Evolutionary conservation across 2,329 filamentous ascomycete species (phyloP).

Genomic region (Aspergillus nomiae): DNA sequence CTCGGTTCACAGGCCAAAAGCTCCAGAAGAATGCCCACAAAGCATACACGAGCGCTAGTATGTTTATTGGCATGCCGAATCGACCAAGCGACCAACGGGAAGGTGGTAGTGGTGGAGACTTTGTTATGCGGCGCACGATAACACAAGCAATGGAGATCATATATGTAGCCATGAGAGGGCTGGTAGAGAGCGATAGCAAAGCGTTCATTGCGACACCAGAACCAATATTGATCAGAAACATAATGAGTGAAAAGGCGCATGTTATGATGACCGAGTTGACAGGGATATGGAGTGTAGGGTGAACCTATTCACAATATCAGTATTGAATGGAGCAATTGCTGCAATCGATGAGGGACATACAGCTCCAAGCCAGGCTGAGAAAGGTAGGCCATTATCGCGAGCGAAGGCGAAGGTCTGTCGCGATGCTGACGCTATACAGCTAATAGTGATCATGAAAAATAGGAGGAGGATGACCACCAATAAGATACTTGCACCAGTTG

Average conservation of each 20-base stretch:
- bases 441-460: conserved; percentile 42
- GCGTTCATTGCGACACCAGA: conserved; percentile 55
- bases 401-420: conserved; percentile 48
- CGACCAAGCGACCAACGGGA: conserved; percentile 47
- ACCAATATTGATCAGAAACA: conserved; percentile 56
- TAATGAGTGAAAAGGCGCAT: conserved; percentile 34
- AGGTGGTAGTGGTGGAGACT: conserved; percentile 36
- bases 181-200: conserved; percentile 52
- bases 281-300: conserved; percentile 44
- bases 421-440: conserved; percentile 42
- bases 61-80: conserved; percentile 48
- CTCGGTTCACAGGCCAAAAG: conserved; percentile 47
- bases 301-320: conserved; percentile 25
- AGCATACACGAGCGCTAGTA: conserved; percentile 47
- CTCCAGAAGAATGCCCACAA: conserved; percentile 49
- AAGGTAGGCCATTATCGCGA: conserved; percentile 47
- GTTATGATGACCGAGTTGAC: conserved; percentile 41
- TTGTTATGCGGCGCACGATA: conserved; percentile 40
- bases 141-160: conserved; percentile 51
- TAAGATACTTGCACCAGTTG: conserved; percentile 29
- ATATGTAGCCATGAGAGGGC: conserved; percentile 53
- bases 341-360: background rate
- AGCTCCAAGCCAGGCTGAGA: conserved; percentile 40
- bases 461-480: conserved; percentile 46
- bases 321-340: too few relatives aligned